A percentile compares a stretch with the other conserved stretches of the same genome.
phyloP scores from a whole-genome alignment of 225 moss, liverwort and hornwort genomes.

The Sphagnum contortum region DNA sequence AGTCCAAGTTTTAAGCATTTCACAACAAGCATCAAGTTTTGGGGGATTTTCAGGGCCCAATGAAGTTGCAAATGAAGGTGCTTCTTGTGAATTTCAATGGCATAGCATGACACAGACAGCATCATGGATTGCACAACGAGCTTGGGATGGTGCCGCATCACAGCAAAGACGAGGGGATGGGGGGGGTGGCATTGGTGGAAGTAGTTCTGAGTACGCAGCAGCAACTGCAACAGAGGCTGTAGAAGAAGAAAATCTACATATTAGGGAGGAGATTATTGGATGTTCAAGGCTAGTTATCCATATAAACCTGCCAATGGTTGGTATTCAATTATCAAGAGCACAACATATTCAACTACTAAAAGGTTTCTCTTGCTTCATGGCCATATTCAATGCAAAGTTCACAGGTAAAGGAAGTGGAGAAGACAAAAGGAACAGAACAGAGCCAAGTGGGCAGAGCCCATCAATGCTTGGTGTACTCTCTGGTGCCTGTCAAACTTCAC shows the following conservation, averaged over 20 bases:
- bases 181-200: constrained; percentile 81
- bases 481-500: constrained; percentile 19
- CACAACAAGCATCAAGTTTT: constrained; percentile 12
- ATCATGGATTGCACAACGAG: constrained; percentile 67
- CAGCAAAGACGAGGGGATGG: constrained; percentile 87
- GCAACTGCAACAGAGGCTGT: constrained; percentile 72
- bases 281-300: constrained; percentile 60
- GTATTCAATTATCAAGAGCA: constrained; percentile 55
- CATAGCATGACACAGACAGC: constrained; percentile 40
- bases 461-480: constrained; percentile 19
- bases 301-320: constrained; percentile 56
- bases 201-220: constrained; percentile 92
- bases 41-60: constrained; percentile 17
- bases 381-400: constrained; percentile 9
- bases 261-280: constrained; percentile 68
- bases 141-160: constrained; percentile 79
- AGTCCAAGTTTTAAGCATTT: constrained; percentile 21
- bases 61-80: constrained; percentile 27
- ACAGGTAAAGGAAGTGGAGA: not conserved
- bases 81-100: constrained; percentile 76
- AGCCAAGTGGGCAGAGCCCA: constrained; percentile 9
- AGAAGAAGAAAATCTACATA: constrained; percentile 63
- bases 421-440: constrained; percentile 11
- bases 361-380: constrained; percentile 41
- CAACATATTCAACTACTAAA: constrained; percentile 60